Evolutionary conservation across 2,329 filamentous ascomycete species (phyloP).

Genomic region (Exophiala oligosperma): DNA sequence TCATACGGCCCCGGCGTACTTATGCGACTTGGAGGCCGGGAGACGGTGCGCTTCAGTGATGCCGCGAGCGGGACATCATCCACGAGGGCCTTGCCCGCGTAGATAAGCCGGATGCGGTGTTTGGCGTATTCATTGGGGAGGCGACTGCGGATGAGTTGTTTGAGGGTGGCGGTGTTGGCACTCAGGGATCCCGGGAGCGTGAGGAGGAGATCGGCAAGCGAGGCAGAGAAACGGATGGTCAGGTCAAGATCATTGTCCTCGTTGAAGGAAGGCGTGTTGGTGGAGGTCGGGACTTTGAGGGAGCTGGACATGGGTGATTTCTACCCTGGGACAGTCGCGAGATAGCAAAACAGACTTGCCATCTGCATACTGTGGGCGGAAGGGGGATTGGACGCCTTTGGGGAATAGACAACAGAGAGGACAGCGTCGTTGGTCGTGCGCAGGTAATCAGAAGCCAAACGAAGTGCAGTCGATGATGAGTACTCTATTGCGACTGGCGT

Average conservation of each 20-base stretch:
- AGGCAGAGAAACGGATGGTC: slow-evolving; percentile 86
- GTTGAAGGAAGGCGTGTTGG: slow-evolving; percentile 1
- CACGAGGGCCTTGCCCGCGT: slow-evolving; percentile 81
- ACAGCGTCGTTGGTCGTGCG: not conserved
- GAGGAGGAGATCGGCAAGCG: slow-evolving; percentile 78
- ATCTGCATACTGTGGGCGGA: not conserved
- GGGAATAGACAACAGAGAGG: too few species aligned
- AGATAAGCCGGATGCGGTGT: slow-evolving; percentile 81
- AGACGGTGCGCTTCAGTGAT: slow-evolving; percentile 65
- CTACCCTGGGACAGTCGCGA: not conserved
- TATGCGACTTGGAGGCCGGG: slow-evolving; percentile 47
- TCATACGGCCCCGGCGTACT: slow-evolving; percentile 29
- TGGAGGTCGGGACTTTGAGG: slow-evolving; percentile 13
- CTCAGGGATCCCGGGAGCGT: slow-evolving; percentile 58
- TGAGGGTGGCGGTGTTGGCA: slow-evolving; percentile 72
- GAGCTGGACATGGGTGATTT: slow-evolving; percentile 8
- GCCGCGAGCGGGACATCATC: slow-evolving; percentile 68
- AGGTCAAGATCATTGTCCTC: slow-evolving; percentile 58
- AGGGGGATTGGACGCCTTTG: too few species aligned
- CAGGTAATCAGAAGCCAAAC: not conserved
- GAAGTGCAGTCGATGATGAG: not conserved
- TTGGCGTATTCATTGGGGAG: slow-evolving; percentile 63
- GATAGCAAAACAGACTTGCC: not conserved
- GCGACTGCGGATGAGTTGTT: slow-evolving; percentile 74
- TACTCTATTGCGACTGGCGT: too few species aligned